These are phyloP conservation scores for Xenoacremonium recifei DNA, from an alignment of 2,329 filamentous ascomycete species.

Conservation along the genomic window DNA sequence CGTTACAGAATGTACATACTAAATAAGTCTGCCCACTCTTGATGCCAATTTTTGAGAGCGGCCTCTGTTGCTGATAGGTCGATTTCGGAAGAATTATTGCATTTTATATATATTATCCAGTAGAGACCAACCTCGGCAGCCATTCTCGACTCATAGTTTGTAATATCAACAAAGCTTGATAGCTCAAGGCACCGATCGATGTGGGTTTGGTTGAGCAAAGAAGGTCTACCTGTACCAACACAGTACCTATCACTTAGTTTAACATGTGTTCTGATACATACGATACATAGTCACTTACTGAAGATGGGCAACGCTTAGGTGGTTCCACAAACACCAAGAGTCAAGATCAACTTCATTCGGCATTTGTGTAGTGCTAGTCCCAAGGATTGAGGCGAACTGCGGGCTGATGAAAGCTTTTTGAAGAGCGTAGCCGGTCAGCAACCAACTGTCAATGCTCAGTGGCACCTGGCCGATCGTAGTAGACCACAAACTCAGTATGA, in stretches of 20 bases:
- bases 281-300: slow-evolving; percentile 16
- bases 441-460: slow-evolving; percentile 27
- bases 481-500: slow-evolving; percentile 27
- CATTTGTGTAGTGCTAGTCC: not conserved
- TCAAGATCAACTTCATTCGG: slow-evolving; percentile 4
- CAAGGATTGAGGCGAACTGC: slow-evolving; percentile 12
- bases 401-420: slow-evolving; percentile 23
- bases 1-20: slow-evolving; percentile 5
- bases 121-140: slow-evolving; percentile 26
- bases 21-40: slow-evolving; percentile 20
- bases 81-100: slow-evolving; percentile 4
- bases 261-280: too few species aligned
- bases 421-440: slow-evolving; percentile 24
- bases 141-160: slow-evolving; percentile 27
- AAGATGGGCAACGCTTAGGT: slow-evolving; percentile 25
- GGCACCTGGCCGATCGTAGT: slow-evolving; percentile 25
- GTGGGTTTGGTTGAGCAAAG: slow-evolving; percentile 17
- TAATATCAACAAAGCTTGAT: slow-evolving; percentile 5
- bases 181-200: slow-evolving; percentile 19
- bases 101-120: slow-evolving; percentile 26
- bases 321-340: slow-evolving; percentile 26
- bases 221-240: slow-evolving; percentile 22
- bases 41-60: slow-evolving; percentile 19
- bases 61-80: slow-evolving; percentile 10
- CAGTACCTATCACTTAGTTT: slow-evolving; percentile 25